Percentiles rank a stretch among this genome's conserved stretches.
phyloP scores from a whole-genome alignment of 1,284 basidiomycete genomes.

The Ustilago hordei region DNA sequence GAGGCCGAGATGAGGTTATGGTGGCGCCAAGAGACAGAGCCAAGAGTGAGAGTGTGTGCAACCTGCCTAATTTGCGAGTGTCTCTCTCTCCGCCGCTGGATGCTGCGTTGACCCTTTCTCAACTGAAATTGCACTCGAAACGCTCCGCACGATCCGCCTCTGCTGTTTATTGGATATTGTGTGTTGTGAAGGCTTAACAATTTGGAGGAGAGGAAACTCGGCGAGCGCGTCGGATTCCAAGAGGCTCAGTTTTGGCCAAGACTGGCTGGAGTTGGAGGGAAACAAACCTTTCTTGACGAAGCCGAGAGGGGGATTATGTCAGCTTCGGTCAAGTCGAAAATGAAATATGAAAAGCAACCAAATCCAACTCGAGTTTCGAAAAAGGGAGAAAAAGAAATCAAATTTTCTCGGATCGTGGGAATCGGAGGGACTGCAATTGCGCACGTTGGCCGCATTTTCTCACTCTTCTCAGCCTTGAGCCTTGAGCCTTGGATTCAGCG shows the following conservation, averaged over 20 bases:
- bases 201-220: not conserved
- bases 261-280: not conserved
- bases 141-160: not conserved
- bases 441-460: slow-evolving; percentile 16
- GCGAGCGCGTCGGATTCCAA: not conserved
- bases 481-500: not conserved
- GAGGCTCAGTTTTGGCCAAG: not conserved
- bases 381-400: not conserved
- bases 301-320: too few species aligned
- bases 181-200: not conserved
- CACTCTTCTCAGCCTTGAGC: not conserved
- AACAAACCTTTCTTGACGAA: too few species aligned
- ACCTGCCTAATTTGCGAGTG: not conserved
- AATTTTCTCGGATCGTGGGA: slow-evolving; percentile 40
- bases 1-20: not conserved
- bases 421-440: slow-evolving; percentile 17
- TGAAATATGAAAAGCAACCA: not conserved
- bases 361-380: not conserved
- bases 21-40: slow-evolving; percentile 14
- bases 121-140: slow-evolving; percentile 1
- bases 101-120: slow-evolving; percentile 1
- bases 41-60: slow-evolving; percentile 6
- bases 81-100: not conserved
- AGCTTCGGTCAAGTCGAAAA: not conserved
- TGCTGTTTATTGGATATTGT: too few species aligned